Conservation (phyloP, 352 stramenopile genomes). For the Globisporangium irregulare region DNA sequence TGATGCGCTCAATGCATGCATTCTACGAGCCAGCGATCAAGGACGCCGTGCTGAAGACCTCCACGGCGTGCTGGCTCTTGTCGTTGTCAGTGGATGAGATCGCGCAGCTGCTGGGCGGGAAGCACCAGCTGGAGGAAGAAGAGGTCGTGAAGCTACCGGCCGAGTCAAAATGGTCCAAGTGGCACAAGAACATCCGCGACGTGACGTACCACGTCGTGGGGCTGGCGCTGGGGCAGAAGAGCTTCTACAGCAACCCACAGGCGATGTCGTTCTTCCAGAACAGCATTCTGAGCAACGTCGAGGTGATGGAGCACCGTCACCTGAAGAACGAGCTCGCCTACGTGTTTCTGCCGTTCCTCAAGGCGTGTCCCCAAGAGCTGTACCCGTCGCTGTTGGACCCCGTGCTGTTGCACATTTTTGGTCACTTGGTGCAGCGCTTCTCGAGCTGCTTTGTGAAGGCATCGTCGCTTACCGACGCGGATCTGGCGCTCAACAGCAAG, state of each 20-base stretch:
- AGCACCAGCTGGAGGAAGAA: conserved; percentile 72
- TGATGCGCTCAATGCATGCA: conserved; percentile 61
- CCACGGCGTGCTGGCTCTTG: conserved; percentile 60
- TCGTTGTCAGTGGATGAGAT: conserved; percentile 74
- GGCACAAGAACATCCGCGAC: conserved; percentile 79
- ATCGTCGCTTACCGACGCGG: conserved; percentile 1
- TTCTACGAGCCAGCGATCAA: conserved; percentile 53
- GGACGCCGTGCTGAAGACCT: conserved; percentile 49
- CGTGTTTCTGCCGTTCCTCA: conserved; percentile 70
- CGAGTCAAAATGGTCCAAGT: conserved; percentile 66
- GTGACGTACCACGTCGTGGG: conserved; percentile 77
- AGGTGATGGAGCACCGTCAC: conserved; percentile 73
- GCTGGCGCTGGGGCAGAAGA: conserved; percentile 44
- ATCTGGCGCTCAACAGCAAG: conserved; percentile 12
- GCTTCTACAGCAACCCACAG: conserved; percentile 55
- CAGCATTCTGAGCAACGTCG: conserved; percentile 60
- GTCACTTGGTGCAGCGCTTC: conserved; percentile 59
- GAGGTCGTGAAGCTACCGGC: conserved; percentile 46
- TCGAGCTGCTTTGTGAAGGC: conserved; percentile 34
- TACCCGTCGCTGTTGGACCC: conserved; percentile 64
- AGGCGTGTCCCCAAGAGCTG: conserved; percentile 55
- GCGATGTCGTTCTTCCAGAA: conserved; percentile 42
- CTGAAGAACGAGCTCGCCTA: conserved; percentile 66
- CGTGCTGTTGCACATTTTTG: conserved; percentile 47
- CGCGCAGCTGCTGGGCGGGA: conserved; percentile 68